Conservation (phyloP, 371 early-diverging fungal genomes). For the Rhizopus stolonifer region DNA sequence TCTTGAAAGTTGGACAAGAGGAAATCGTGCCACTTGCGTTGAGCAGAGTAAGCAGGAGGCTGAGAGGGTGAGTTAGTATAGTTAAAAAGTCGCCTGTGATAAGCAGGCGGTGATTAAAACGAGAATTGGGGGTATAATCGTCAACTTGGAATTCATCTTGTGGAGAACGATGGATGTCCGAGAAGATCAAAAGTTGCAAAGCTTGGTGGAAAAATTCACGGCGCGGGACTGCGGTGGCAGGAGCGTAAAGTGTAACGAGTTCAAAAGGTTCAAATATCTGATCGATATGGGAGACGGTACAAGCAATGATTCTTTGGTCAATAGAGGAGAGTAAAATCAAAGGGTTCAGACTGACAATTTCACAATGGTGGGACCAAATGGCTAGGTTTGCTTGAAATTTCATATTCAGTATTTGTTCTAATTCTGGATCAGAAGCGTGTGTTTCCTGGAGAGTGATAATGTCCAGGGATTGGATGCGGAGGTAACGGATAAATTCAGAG, state of each 20-base stretch:
- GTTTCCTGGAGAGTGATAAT: constrained; percentile 9
- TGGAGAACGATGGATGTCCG: no score
- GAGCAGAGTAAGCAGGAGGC: no score
- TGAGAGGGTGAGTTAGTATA: no score
- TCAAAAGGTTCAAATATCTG: neutral
- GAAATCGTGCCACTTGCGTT: no score
- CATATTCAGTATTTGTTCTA: neutral
- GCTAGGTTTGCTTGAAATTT: constrained; percentile 5
- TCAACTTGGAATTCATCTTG: no score
- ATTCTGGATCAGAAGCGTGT: neutral
- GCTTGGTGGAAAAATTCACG: no score
- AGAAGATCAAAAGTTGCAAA: no score
- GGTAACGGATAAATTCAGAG: constrained; percentile 2
- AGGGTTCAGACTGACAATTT: neutral
- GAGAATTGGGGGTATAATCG: no score
- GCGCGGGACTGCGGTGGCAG: neutral
- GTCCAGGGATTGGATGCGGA: constrained; percentile 4
- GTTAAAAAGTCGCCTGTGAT: no score
- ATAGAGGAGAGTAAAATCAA: neutral
- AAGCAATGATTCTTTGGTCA: neutral
- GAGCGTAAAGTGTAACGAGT: neutral
- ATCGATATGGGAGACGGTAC: neutral
- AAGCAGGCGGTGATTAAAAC: no score
- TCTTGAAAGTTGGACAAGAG: no score
- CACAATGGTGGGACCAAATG: constrained; percentile 8